A percentile compares a stretch with the other conserved stretches of the same genome.
Evolutionary conservation across 148 eudicot species (phyloP).

Genomic region (Silene conica): DNA sequence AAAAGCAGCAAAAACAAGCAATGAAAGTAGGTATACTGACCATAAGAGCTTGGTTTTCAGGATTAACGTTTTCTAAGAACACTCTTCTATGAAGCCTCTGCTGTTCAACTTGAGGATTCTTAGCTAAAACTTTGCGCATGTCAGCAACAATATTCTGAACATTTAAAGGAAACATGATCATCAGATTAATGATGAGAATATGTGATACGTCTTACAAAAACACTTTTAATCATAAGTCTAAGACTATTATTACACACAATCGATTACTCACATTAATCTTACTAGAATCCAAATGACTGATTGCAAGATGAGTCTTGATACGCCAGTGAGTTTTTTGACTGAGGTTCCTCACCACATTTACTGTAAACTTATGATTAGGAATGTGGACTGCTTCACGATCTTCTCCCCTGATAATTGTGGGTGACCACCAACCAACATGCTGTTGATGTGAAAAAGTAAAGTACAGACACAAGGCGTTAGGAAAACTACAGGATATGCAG

Average conservation of each 20-base stretch:
- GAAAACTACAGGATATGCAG: not conserved
- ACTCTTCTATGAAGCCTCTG: conserved; percentile 92
- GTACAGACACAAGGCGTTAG: conserved; percentile 1
- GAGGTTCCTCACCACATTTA: conserved; percentile 87
- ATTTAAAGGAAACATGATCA: not conserved
- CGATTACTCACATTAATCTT: conserved; percentile 68
- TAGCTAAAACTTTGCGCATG: conserved; percentile 93
- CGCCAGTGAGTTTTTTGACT: conserved; percentile 96
- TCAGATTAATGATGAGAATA: conserved; percentile 13
- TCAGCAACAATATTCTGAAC: conserved; percentile 90
- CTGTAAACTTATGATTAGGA: conserved; percentile 89
- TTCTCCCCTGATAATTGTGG: conserved; percentile 89
- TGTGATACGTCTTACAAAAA: conserved; percentile 6
- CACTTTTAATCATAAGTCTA: not conserved
- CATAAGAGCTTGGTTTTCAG: conserved; percentile 89
- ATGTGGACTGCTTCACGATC: conserved; percentile 96
- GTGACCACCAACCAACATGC: conserved; percentile 99
- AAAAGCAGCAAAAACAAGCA: conserved; percentile 1
- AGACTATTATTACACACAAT: not conserved
- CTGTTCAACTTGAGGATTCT: conserved; percentile 95
- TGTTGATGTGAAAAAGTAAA: conserved; percentile 24
- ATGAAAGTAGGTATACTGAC: conserved; percentile 35
- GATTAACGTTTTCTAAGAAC: conserved; percentile 67
- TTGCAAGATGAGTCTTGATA: conserved; percentile 81
- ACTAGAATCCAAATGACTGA: conserved; percentile 78